Base-by-base conservation (phyloP, 495 filamentous ascomycete genomes). In the Xylaria telfairii region DNA sequence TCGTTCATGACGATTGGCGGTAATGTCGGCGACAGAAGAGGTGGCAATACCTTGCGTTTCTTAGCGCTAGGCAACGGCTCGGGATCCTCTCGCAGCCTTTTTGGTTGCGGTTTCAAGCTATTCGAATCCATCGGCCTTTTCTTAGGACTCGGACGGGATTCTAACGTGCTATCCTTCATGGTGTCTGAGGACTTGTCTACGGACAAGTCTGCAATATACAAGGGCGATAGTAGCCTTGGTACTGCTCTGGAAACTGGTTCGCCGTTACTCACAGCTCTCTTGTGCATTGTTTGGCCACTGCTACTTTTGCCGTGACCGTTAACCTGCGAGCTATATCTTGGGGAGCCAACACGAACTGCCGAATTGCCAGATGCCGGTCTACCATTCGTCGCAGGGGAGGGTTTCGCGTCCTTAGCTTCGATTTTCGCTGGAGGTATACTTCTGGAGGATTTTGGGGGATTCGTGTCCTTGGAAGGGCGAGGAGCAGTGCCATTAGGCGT, bases 21-120 rank as follows among this genome's bases (percentile, higher is more conserved):
- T 10, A 86, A 73, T 4, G 83, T 86, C 6, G 84, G 84, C 8
- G 84, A 86, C 9, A 86, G 79, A 19, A 86, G 77, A 4, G 76
- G 72, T 8, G 83, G 83, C 6, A 70, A 49, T n/a, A 85, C 73
- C 68, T 78, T 83, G 30, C 70, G 74, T 61, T 80, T 81, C 73
- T 81, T 84, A 21, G 74, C 28, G 19, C 71, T 71, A 7, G 80
- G 73, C n/a, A 74, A 72, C 7, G 76, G 73, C 5, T 76, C 75
- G 60, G 77, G 81, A n/a, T 82, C 79, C 19, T 77, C 75, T 28
- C 74, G 72, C 51, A 67, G 76, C 71, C 74, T 81, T 64, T 78
- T 79, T 1, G 65, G 56, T 34, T 56, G 67, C 26, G 68, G 70
- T 67, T 77, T 78, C 47, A 76, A 26, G 66, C 17, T 68, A 39